Evolutionary conservation across 148 eudicot genomes (phyloP), one percentile per base, ranked within the genome.

Genomic region (Rhododendron kiyosumense): DNA sequence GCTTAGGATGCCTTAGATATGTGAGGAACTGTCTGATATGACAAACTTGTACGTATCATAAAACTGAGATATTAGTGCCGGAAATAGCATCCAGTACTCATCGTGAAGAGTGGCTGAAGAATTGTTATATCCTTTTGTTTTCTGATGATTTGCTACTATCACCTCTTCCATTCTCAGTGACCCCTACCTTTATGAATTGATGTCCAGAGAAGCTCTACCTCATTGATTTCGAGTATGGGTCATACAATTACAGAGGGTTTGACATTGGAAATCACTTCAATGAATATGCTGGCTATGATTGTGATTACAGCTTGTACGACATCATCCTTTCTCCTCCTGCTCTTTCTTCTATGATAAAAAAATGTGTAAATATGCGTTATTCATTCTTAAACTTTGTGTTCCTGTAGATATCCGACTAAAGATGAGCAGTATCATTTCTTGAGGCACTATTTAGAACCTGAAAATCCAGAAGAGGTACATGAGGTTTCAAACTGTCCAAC

Each of bases 221-320:
- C 84, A 97, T 97, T 81, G 99, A 97, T 91, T 97, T 97, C 74
- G 99, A 97, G 89, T 97, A 97, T 86, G 99, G 98, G 81, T 97
- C 98, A 3, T 97, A 94, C 89, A 97, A 89, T 84, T 97, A 95
- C 93, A 92, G 99, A 91, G 99, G 99, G 22, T 97, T 94, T 87
- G 99, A 97, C 91, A 90, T 97, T 85, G 99, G 98, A 67, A 97
- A 97, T 86, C 99, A 97, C 92, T 97, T 97, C 91, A 95, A 95
- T 73, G 98, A 95, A 91, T 97, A 95, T 88, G 99, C 98, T 81
- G 99, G 99, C 86, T 97, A 97, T 86, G 96, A 97, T 69, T 97
- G 99, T 85, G 98, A 97, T 87, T 97, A 97, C 92, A 90, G 90
- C 92, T 88, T 94, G 99, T 97, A 93, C 36, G 95, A 81, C 52